phyloP scores from a whole-genome alignment of 495 filamentous ascomycete species.

The Talaromyces nanjingensis region DNA sequence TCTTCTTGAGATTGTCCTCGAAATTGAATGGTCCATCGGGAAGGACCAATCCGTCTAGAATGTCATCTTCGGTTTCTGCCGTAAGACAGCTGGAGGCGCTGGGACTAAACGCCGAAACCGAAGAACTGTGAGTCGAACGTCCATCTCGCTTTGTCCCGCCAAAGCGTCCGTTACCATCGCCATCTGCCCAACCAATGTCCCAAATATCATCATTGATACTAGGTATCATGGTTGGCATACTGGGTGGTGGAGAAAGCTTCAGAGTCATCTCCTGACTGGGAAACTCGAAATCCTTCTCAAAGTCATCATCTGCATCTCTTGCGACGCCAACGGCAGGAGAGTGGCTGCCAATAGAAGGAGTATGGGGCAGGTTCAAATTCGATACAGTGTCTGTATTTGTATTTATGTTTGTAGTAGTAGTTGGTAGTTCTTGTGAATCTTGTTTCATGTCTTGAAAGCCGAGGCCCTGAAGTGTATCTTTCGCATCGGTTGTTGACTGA shows the following conservation, averaged over 20 bases:
- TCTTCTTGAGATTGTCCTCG: conserved; percentile 63
- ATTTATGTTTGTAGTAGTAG: conserved; percentile 49
- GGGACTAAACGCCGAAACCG: conserved; percentile 81
- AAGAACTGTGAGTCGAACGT: conserved; percentile 72
- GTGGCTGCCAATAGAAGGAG: conserved; percentile 20
- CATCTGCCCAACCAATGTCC: conserved; percentile 84
- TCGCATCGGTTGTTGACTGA: neutral
- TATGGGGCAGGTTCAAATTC: conserved; percentile 22
- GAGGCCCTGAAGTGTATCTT: conserved; percentile 30
- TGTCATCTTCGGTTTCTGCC: conserved; percentile 90
- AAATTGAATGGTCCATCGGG: conserved; percentile 80
- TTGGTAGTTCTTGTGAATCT: conserved; percentile 58
- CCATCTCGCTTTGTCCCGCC: conserved; percentile 75
- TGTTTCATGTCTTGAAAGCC: conserved; percentile 45
- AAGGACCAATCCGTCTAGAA: conserved; percentile 75
- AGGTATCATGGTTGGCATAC: conserved; percentile 49
- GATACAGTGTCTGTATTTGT: conserved; percentile 34
- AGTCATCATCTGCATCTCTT: conserved; percentile 51
- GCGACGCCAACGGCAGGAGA: conserved; percentile 45
- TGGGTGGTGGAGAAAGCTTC: conserved; percentile 51
- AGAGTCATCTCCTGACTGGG: conserved; percentile 52
- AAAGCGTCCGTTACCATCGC: conserved; percentile 80
- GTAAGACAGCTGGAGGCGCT: conserved; percentile 86
- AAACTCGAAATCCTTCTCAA: conserved; percentile 73
- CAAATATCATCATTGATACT: conserved; percentile 63